Percentiles rank a stretch among this genome's conserved stretches.
These are phyloP conservation scores for Prunus persica DNA, from an alignment of 306 rosid genomes.

Conservation along the genomic window DNA sequence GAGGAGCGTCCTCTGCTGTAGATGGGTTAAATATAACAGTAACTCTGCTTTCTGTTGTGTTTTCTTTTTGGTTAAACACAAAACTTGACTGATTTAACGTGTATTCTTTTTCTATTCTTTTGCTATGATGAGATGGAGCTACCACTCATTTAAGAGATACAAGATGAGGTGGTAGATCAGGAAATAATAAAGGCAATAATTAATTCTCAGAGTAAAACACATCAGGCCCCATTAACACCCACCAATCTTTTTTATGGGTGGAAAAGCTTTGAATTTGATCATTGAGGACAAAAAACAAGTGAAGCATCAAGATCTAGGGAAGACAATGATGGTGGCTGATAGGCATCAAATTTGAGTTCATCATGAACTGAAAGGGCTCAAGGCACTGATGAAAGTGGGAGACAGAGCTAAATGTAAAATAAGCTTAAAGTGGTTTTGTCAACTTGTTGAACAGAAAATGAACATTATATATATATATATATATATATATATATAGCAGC, in stretches of 20 bases:
- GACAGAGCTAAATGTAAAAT: not conserved
- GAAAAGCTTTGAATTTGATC: not conserved
- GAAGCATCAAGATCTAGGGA: constrained; percentile 14
- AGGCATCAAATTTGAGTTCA: not conserved
- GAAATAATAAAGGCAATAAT: constrained; percentile 3
- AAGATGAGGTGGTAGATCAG: constrained; percentile 9
- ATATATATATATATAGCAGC: not conserved
- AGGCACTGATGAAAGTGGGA: constrained; percentile 1
- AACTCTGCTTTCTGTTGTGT: too few species aligned
- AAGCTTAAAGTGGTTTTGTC: not conserved
- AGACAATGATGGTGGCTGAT: not conserved
- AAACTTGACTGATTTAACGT: too few species aligned
- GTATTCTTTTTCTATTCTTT: too few species aligned
- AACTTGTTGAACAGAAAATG: not conserved
- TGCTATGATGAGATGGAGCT: constrained; percentile 8
- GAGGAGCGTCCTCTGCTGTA: too few species aligned
- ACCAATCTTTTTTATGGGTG: not conserved
- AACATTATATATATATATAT: not conserved
- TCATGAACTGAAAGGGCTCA: not conserved
- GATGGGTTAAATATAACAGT: too few species aligned
- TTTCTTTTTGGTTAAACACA: too few species aligned
- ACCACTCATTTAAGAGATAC: constrained; percentile 1
- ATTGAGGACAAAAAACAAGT: constrained; percentile 13
- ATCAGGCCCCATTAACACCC: constrained; percentile 8
- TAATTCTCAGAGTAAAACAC: not conserved